Evolutionary conservation across 495 filamentous ascomycete genomes (phyloP), one percentile per base, ranked within the genome.

Genomic region (Evernia prunastri): DNA sequence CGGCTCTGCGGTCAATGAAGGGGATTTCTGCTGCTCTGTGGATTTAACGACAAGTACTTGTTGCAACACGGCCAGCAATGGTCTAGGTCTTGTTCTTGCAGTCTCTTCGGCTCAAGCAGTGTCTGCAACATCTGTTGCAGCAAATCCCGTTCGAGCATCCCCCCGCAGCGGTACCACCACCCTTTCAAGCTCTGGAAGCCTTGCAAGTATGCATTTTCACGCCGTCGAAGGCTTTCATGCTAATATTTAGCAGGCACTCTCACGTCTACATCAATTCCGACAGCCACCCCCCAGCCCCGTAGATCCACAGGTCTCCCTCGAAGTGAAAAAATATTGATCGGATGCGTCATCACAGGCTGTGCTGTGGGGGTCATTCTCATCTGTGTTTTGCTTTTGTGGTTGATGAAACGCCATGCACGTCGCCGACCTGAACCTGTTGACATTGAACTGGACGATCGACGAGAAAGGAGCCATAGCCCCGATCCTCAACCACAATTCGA

Each of bases 11-110:
- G 57, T 43, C 25, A 13, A 36, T 17, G 12, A 64, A 39, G 57
- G 45, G 4, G 43, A 33, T 4, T 64, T 59, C 47, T 64, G 63
- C 56, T 64, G 63, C 37, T n/a, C 39, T 35, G 45, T 31, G 23
- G 60, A 59, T 27, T 12, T 9, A 18, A 25, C 45, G 23, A 25
- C 23, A 27, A 49, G 0, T 13, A 49, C 23, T 0, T 67, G 66
- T 56, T 67, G 66, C 47, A 35, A 67, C 25, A 36, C 36, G 35
- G 42, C 58, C 20, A 58, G 36, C 1, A 64, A 60, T 51, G 56
- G 43, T 18, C 56, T 64, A 29, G 29, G 56, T 39, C 33, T 60
- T 20, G 33, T 53, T 35, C 36, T 31, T 15, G 18, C 63, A 6
- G 15, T 31, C 13, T 64, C 63, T 29, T 65, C 39, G 11, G 63